phyloP scores from a whole-genome alignment of 2,329 filamentous ascomycete species.

The Mollisia scopiformis region DNA sequence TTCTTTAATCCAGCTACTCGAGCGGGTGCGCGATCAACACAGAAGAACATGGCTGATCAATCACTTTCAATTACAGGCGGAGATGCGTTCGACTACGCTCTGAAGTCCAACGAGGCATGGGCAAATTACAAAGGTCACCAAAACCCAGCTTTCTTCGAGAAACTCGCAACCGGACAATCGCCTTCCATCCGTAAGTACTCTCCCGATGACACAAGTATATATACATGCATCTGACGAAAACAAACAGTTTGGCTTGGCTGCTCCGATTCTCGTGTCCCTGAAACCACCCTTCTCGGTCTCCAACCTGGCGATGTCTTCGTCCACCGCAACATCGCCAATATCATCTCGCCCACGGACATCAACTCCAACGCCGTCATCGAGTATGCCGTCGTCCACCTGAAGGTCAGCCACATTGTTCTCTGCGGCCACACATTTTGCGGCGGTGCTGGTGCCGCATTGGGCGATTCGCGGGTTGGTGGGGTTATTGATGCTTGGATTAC shows the following conservation, averaged over 20 bases:
- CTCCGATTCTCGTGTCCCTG: constrained; percentile 82
- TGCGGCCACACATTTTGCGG: constrained; percentile 72
- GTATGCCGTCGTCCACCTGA: constrained; percentile 74
- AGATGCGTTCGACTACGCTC: constrained; percentile 56
- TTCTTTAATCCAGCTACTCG: not conserved
- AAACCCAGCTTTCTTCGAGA: constrained; percentile 73
- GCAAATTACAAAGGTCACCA: constrained; percentile 64
- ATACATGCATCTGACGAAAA: constrained; percentile 5
- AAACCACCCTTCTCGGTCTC: constrained; percentile 78
- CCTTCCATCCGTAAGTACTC: constrained; percentile 58
- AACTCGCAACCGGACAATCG: constrained; percentile 67
- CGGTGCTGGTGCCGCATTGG: constrained; percentile 63
- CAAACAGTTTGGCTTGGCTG: constrained; percentile 80
- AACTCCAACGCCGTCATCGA: constrained; percentile 77
- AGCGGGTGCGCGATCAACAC: not conserved
- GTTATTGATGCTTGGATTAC: constrained; percentile 59
- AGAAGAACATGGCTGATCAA: constrained; percentile 3
- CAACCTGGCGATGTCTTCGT: constrained; percentile 86
- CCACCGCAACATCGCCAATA: constrained; percentile 90
- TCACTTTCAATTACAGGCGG: constrained; percentile 4
- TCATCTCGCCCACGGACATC: constrained; percentile 75
- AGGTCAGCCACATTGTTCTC: constrained; percentile 71
- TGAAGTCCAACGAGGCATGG: constrained; percentile 74
- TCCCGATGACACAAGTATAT: not conserved
- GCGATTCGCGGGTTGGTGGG: constrained; percentile 50